Conservation (phyloP, 257 asterid genomes). For the Przewalskia tangutica region DNA sequence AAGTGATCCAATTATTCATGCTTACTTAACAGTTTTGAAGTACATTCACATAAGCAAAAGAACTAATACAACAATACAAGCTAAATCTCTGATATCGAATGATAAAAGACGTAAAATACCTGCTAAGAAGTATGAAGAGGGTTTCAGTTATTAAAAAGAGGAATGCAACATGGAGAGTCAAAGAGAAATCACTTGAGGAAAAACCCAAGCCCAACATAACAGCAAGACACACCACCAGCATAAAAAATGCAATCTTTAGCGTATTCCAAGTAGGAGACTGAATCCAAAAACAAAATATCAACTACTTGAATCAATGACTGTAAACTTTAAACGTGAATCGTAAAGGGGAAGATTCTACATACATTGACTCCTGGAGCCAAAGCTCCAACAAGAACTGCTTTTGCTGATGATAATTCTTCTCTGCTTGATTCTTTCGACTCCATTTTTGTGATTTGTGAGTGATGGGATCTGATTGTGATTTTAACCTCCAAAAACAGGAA, state of each 20-base stretch:
- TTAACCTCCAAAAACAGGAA: background rate
- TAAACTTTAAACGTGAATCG: background rate
- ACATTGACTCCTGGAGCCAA: background rate
- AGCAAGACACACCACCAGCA: constrained; percentile 71
- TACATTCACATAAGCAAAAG: background rate
- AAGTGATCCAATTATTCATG: too few species aligned
- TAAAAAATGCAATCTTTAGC: constrained; percentile 57
- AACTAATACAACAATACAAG: background rate
- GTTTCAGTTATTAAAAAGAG: constrained; percentile 59
- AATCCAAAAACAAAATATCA: background rate
- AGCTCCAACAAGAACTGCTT: background rate
- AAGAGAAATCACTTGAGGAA: constrained; percentile 53
- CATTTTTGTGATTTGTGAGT: background rate
- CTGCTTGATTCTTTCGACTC: background rate
- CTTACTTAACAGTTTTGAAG: too few species aligned
- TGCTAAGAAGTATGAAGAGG: constrained; percentile 67
- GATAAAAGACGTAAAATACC: constrained; percentile 15
- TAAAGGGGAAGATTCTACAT: background rate
- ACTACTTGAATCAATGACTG: background rate
- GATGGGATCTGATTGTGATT: background rate
- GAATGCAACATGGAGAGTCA: constrained; percentile 63
- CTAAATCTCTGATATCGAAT: background rate
- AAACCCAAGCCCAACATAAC: constrained; percentile 72
- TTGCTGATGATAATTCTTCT: background rate
- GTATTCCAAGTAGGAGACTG: constrained; percentile 89